These are phyloP conservation scores for Magnusiomyces paraingens DNA, from an alignment of 1,139 yeast genomes.

Conservation along the genomic window DNA sequence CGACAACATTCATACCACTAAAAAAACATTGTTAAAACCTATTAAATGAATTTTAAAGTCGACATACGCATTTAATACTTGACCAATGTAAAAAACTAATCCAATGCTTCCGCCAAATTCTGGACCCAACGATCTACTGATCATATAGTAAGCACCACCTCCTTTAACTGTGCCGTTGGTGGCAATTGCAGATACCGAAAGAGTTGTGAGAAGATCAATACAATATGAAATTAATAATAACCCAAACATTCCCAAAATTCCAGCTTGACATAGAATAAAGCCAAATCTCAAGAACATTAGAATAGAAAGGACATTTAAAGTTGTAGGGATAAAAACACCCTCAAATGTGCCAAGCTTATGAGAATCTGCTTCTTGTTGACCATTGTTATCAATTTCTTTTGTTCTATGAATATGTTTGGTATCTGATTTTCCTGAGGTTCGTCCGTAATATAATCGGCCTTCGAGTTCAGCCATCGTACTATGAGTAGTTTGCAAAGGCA, in stretches of 20 bases:
- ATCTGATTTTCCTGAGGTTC: slow-evolving; percentile 2
- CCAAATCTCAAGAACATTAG: slow-evolving; percentile 77
- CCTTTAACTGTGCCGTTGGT: slow-evolving; percentile 81
- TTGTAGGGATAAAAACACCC: slow-evolving; percentile 68
- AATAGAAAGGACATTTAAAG: slow-evolving; percentile 68
- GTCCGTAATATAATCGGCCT: slow-evolving; percentile 14
- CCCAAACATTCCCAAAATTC: slow-evolving; percentile 51
- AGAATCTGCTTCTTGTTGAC: neutral
- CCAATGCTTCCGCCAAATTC: slow-evolving; percentile 87
- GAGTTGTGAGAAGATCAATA: slow-evolving; percentile 60
- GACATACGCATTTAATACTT: slow-evolving; percentile 53
- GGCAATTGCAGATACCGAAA: slow-evolving; percentile 72
- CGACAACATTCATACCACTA: slow-evolving; percentile 65
- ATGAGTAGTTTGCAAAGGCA: too few species aligned
- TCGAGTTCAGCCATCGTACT: slow-evolving; percentile 8
- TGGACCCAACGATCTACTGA: slow-evolving; percentile 69
- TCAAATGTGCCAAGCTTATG: slow-evolving; percentile 34
- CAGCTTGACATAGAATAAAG: slow-evolving; percentile 73
- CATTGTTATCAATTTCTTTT: too few species aligned
- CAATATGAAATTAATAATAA: slow-evolving; percentile 50
- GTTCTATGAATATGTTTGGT: too few species aligned
- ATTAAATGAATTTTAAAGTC: slow-evolving; percentile 23
- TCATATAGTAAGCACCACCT: slow-evolving; percentile 83
- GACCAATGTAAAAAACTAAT: slow-evolving; percentile 69
- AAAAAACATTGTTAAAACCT: slow-evolving; percentile 17